Evolutionary conservation across 2,329 filamentous ascomycete species (phyloP).

Genomic region (Neonectria coccinea): DNA sequence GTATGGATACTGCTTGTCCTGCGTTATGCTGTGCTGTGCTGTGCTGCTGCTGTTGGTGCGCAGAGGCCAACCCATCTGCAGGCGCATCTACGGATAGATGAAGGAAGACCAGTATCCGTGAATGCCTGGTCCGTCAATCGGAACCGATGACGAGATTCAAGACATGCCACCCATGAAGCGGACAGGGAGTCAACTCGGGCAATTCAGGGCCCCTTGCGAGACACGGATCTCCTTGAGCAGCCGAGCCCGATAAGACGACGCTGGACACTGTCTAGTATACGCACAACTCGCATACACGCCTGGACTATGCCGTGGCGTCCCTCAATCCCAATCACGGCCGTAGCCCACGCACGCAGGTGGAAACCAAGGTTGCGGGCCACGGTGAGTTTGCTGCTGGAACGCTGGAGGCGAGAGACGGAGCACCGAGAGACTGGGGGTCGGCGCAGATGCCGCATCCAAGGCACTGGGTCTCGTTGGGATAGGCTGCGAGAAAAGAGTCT

Average conservation of each 20-base stretch:
- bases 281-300: not conserved
- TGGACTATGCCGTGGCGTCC: conserved; percentile 11
- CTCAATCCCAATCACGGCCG: conserved; percentile 12
- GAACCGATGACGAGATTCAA: conserved; percentile 19
- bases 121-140: conserved; percentile 8
- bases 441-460: conserved; percentile 38
- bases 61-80: conserved; percentile 11
- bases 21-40: conserved; percentile 12
- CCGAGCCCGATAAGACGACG: not conserved
- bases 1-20: not conserved
- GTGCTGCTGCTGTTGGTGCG: conserved; percentile 15
- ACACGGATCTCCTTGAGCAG: conserved; percentile 1
- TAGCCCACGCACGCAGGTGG: conserved; percentile 13
- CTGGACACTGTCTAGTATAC: not conserved
- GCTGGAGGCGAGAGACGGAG: conserved; percentile 7
- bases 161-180: conserved; percentile 10
- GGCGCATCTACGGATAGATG: conserved; percentile 11
- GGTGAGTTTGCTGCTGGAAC: conserved; percentile 18
- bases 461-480: conserved; percentile 31
- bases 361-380: conserved; percentile 8
- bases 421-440: conserved; percentile 20
- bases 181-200: not conserved
- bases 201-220: not conserved
- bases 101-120: not conserved
- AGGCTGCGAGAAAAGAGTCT: conserved; percentile 20